Evolutionary conservation across 2,329 filamentous ascomycete species (phyloP).

Genomic region (Cladophialophora psammophila): DNA sequence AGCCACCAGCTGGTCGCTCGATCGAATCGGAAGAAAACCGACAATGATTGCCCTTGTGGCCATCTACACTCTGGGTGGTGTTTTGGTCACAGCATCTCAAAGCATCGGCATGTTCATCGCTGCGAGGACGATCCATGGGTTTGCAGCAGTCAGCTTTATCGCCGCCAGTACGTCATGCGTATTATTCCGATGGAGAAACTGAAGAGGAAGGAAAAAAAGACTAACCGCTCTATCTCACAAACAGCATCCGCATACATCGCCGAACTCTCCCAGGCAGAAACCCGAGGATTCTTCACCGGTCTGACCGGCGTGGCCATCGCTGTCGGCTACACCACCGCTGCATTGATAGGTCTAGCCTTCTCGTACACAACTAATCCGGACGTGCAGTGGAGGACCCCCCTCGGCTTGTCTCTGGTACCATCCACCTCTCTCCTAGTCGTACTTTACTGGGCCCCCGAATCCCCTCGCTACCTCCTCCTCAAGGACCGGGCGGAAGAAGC

Average conservation of each 20-base stretch:
- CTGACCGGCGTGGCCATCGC: slow-evolving; percentile 15
- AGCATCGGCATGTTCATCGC: slow-evolving; percentile 19
- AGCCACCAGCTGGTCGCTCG: slow-evolving; percentile 7
- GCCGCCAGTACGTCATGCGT: slow-evolving; percentile 11
- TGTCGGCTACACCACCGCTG: slow-evolving; percentile 12
- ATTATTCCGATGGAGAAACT: not conserved
- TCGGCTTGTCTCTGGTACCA: slow-evolving; percentile 4
- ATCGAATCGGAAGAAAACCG: slow-evolving; percentile 5
- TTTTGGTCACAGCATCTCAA: slow-evolving; percentile 13
- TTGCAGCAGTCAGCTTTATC: slow-evolving; percentile 3
- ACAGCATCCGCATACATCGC: slow-evolving; percentile 13
- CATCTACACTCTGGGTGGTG: slow-evolving; percentile 7
- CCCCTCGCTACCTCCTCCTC: slow-evolving; percentile 27
- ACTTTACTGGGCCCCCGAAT: slow-evolving; percentile 20
- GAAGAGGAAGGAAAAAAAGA: not conserved
- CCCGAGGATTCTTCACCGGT: slow-evolving; percentile 12
- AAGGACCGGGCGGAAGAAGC: slow-evolving; percentile 27
- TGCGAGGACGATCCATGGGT: slow-evolving; percentile 7
- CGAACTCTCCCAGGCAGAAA: slow-evolving; percentile 17
- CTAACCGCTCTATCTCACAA: not conserved
- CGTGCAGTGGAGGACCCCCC: slow-evolving; percentile 17
- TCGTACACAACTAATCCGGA: slow-evolving; percentile 10
- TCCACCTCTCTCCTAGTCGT: not conserved
- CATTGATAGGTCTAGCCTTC: slow-evolving; percentile 18
- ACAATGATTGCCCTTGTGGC: slow-evolving; percentile 8